phyloP scores from a whole-genome alignment of 345 rosid genomes.

The Sapria himalayana region DNA sequence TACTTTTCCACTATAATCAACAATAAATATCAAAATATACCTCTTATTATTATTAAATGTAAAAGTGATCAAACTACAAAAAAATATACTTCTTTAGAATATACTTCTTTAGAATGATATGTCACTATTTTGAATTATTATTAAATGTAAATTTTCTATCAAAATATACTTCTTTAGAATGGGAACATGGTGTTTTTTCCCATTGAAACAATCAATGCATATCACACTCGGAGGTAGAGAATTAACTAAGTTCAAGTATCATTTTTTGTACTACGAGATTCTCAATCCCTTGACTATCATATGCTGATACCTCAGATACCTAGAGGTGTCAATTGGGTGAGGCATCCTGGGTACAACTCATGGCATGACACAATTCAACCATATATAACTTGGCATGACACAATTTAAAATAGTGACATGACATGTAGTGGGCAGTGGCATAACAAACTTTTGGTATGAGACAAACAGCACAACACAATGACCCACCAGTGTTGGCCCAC shows the following conservation, averaged over 20 bases:
- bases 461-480: too few species aligned
- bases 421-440: too few species aligned
- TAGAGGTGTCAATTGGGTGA: too few species aligned
- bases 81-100: too few species aligned
- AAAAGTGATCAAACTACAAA: not conserved
- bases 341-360: too few species aligned
- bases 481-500: too few species aligned
- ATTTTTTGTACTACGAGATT: not conserved
- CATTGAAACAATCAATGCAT: not conserved
- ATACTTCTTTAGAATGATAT: too few species aligned
- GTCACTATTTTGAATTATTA: not conserved
- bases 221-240: not conserved
- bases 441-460: too few species aligned
- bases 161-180: not conserved
- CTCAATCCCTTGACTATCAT: not conserved
- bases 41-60: not conserved
- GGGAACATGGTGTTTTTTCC: conserved; percentile 1
- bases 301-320: not conserved
- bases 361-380: too few species aligned
- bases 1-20: not conserved
- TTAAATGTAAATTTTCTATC: not conserved
- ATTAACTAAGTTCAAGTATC: not conserved
- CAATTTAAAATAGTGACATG: too few species aligned
- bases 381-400: not conserved
- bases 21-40: not conserved